Evolutionary conservation across 805 yeast species (phyloP).

Genomic region (Kazachstania bromeliacearum): DNA sequence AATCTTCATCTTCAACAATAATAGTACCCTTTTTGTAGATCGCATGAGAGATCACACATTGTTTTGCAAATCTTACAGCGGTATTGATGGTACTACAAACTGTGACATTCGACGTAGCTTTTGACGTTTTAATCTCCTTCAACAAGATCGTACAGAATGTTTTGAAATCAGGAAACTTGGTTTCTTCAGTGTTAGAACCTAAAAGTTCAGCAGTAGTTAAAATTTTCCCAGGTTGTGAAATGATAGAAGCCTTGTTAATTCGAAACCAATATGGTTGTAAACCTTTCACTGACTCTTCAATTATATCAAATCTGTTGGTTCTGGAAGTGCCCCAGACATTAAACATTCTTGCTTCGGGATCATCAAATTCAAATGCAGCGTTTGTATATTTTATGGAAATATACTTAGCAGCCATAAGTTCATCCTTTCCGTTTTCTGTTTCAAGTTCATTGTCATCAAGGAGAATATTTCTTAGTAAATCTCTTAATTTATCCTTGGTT

Average conservation of each 20-base stretch:
- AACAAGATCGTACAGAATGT: constrained; percentile 31
- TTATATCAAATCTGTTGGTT: constrained; percentile 55
- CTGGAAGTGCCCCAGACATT: constrained; percentile 56
- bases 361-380: constrained; percentile 54
- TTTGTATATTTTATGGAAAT: constrained; percentile 58
- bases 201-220: constrained; percentile 35
- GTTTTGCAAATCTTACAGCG: constrained; percentile 46
- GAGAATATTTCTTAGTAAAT: constrained; percentile 30
- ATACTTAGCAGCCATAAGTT: constrained; percentile 46
- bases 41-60: constrained; percentile 59
- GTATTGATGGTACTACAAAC: constrained; percentile 30
- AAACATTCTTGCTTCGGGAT: constrained; percentile 56
- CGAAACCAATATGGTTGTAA: constrained; percentile 77
- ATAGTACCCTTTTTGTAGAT: constrained; percentile 43
- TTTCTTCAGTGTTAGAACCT: constrained; percentile 31
- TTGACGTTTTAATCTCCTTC: constrained; percentile 18
- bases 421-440: constrained; percentile 3
- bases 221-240: constrained; percentile 19
- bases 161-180: constrained; percentile 46
- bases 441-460: constrained; percentile 23
- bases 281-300: constrained; percentile 74
- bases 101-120: constrained; percentile 19
- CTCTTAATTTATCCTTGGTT: constrained; percentile 37
- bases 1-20: constrained; percentile 59
- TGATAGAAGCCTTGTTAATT: constrained; percentile 39